Evolutionary conservation across 352 stramenopile species (phyloP), one percentile per base, ranked within the genome.

Genomic region (Globisporangium acanthophoron): DNA sequence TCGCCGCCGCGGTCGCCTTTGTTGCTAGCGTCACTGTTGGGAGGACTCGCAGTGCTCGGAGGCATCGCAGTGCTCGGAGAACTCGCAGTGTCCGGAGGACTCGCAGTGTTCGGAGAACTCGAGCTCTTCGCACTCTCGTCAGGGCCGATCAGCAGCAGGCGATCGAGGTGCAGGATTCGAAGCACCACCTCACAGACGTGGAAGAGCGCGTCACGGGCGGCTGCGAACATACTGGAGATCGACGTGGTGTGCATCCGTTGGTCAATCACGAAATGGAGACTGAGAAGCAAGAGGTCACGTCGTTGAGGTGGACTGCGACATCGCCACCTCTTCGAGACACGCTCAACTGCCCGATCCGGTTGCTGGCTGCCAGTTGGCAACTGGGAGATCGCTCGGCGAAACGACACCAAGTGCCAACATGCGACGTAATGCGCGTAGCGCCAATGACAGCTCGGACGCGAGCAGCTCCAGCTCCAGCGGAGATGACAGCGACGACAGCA

Each of bases 151-250:
- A 44, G 24, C 35, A 64, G 18, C 12, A 64, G 6, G 3, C 33
- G 31, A 27, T 64, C 21, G 44, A 73, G 55, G 9, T 58, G 67
- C 31, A 74, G 40, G 48, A 74, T 61, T 13, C 46, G 64, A 29
- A 66, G 16, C n/a, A 67, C 33, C 20, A 51, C 56, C 37, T 62
- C 47, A 24, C 40, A 54, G 45, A 71, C 50, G 39, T 52, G 37
- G 3, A 52, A 31, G n/a, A 65, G 15, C 45, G 40, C 49, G 41
- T 61, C 53, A 3, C 48, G 47, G 20, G 53, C 35, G 29, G 59
- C 53, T 6, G 41, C 41, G 40, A 61, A 43, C 59, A 39, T 58
- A 15, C 7, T 48, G 1, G 43, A 15, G n/a, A 6, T 8, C 15
- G 29, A 13, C 16, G 20, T 18, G 8, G 49, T 40, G 27, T 29